A percentile compares a stretch with the other conserved stretches of the same genome.
Conservation (phyloP, 225 moss, liverwort and hornwort genomes). For the Pleurozium schreberi region DNA sequence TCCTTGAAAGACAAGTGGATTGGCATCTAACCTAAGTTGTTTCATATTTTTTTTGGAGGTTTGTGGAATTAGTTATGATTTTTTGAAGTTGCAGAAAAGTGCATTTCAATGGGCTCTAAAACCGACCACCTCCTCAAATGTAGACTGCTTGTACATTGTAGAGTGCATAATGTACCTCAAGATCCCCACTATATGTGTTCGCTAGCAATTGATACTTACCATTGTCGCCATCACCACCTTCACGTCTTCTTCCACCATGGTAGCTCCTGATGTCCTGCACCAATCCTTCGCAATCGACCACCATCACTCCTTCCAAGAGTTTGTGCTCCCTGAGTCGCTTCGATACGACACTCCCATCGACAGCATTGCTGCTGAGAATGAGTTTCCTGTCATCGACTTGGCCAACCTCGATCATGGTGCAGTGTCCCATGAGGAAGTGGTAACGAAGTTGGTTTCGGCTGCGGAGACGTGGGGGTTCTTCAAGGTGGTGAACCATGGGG, state of each 20-base stretch:
- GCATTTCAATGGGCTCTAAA: too few species aligned
- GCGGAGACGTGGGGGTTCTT: background rate
- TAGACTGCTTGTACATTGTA: too few species aligned
- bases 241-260: background rate
- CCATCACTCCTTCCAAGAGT: background rate
- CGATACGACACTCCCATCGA: background rate
- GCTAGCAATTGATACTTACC: background rate
- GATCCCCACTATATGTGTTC: background rate
- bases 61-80: too few species aligned
- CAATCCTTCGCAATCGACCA: background rate
- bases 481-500: slow-evolving; percentile 5
- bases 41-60: too few species aligned
- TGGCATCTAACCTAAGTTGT: too few species aligned
- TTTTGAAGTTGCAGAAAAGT: too few species aligned
- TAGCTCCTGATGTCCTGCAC: background rate
- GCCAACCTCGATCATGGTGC: background rate
- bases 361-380: background rate
- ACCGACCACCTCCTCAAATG: too few species aligned
- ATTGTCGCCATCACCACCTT: background rate
- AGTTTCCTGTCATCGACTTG: background rate
- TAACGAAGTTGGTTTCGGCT: background rate
- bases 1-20: too few species aligned
- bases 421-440: background rate
- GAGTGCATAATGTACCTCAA: too few species aligned
- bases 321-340: background rate